Percentiles rank a stretch among this genome's conserved stretches.
Evolutionary conservation across 345 rosid genomes (phyloP).

Genomic region (Atalantia buxifolia): DNA sequence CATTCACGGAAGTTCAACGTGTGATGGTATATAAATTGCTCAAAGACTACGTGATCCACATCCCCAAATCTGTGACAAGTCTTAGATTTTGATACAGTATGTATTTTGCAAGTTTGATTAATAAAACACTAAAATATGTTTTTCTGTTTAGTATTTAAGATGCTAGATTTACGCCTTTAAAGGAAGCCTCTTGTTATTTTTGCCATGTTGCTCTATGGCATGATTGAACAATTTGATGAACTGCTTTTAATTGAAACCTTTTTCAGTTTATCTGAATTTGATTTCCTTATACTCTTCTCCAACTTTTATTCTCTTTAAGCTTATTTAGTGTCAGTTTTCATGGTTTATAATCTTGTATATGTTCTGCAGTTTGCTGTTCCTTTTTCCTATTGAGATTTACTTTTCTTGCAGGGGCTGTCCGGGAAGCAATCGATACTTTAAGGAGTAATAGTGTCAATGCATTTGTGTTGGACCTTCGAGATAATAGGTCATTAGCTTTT

Average conservation of each 20-base stretch:
- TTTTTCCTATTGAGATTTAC: slow-evolving; percentile 6
- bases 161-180: not conserved
- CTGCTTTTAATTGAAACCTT: not conserved
- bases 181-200: not conserved
- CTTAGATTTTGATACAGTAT: not conserved
- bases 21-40: not conserved
- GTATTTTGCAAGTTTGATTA: not conserved
- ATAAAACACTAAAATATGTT: not conserved
- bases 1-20: not conserved
- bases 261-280: not conserved
- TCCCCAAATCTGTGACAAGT: not conserved
- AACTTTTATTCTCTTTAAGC: not conserved
- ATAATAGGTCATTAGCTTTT: slow-evolving; percentile 73
- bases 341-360: not conserved
- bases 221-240: not conserved
- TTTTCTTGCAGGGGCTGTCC: slow-evolving; percentile 65
- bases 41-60: not conserved
- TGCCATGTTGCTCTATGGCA: not conserved
- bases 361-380: not conserved
- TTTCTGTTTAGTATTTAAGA: not conserved
- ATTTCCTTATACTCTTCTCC: not conserved
- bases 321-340: not conserved
- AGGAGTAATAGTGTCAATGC: slow-evolving; percentile 66
- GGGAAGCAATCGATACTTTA: slow-evolving; percentile 72
- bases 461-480: slow-evolving; percentile 92